These are phyloP conservation scores for Encephalitozoon cuniculi DNA, from an alignment of 371 early-diverging fungal genomes.

Conservation along the genomic window DNA sequence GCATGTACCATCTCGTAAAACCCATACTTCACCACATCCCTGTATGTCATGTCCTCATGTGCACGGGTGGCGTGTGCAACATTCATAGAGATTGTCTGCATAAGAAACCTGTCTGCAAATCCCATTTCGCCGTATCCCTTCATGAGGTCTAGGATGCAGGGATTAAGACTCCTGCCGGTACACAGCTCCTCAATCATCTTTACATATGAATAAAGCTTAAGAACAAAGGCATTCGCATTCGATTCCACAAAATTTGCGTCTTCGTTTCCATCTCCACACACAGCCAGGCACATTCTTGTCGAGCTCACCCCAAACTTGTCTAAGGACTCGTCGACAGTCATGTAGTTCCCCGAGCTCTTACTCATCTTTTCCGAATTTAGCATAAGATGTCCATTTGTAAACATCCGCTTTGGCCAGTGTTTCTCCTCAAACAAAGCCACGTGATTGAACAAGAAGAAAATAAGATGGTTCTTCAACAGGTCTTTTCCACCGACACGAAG, in stretches of 20 bases:
- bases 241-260: slow-evolving; percentile 96
- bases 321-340: slow-evolving; percentile 76
- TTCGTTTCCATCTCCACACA: slow-evolving; percentile 85
- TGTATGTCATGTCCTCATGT: slow-evolving; percentile 72
- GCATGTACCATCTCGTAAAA: slow-evolving; percentile 81
- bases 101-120: slow-evolving; percentile 49
- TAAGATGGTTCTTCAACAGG: slow-evolving; percentile 91
- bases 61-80: slow-evolving; percentile 65
- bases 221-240: slow-evolving; percentile 87
- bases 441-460: slow-evolving; percentile 96
- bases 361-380: slow-evolving; percentile 96
- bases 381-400: slow-evolving; percentile 91
- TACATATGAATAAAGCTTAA: slow-evolving; percentile 76
- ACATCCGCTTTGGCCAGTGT: slow-evolving; percentile 81
- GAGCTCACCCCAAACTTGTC: slow-evolving; percentile 89
- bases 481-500: slow-evolving; percentile 95
- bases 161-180: slow-evolving; percentile 57
- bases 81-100: slow-evolving; percentile 38
- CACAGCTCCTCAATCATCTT: slow-evolving; percentile 72
- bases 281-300: slow-evolving; percentile 83
- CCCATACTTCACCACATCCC: slow-evolving; percentile 83
- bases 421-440: slow-evolving; percentile 83
- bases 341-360: slow-evolving; percentile 96
- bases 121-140: not conserved
- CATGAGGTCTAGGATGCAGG: not conserved